A percentile compares a stretch with the other conserved stretches of the same genome.
Conservation (phyloP, 345 rosid genomes). For the Reutealis trisperma region DNA sequence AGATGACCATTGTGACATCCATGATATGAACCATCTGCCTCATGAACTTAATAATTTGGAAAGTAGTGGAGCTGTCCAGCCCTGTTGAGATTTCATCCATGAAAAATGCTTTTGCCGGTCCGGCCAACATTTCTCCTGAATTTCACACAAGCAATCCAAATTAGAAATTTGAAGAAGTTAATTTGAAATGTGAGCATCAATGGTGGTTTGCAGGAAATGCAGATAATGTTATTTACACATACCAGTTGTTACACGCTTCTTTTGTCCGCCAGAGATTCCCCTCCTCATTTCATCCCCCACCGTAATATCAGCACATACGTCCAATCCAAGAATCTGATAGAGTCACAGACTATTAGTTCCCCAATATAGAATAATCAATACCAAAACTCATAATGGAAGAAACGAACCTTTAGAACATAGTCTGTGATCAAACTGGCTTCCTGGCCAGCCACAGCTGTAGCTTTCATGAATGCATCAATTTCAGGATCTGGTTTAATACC, state of each 20-base stretch:
- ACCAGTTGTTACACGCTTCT: slow-evolving; percentile 50
- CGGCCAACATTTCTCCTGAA: slow-evolving; percentile 48
- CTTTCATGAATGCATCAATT: slow-evolving; percentile 41
- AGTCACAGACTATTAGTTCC: too few relatives aligned
- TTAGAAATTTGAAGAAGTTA: not conserved
- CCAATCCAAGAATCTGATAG: slow-evolving; percentile 42
- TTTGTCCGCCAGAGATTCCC: slow-evolving; percentile 54
- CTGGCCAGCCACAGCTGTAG: slow-evolving; percentile 39
- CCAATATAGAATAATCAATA: not conserved
- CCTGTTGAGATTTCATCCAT: slow-evolving; percentile 64
- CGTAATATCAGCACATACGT: slow-evolving; percentile 44
- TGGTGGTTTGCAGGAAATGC: not conserved
- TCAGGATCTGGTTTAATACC: slow-evolving; percentile 44
- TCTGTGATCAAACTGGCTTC: slow-evolving; percentile 36
- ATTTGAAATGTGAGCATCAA: not conserved
- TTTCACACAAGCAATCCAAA: not conserved
- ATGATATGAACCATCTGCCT: slow-evolving; percentile 50
- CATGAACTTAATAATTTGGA: slow-evolving; percentile 46
- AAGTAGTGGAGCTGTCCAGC: slow-evolving; percentile 53
- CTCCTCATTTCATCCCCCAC: slow-evolving; percentile 55
- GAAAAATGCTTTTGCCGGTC: slow-evolving; percentile 46
- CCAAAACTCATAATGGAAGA: not conserved
- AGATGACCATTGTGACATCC: slow-evolving; percentile 45
- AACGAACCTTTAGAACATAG: slow-evolving; percentile 42
- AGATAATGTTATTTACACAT: not conserved